A percentile compares a stretch with the other conserved stretches of the same genome.
phyloP scores from a whole-genome alignment of 352 stramenopile species.

The Pythium dissimile region DNA sequence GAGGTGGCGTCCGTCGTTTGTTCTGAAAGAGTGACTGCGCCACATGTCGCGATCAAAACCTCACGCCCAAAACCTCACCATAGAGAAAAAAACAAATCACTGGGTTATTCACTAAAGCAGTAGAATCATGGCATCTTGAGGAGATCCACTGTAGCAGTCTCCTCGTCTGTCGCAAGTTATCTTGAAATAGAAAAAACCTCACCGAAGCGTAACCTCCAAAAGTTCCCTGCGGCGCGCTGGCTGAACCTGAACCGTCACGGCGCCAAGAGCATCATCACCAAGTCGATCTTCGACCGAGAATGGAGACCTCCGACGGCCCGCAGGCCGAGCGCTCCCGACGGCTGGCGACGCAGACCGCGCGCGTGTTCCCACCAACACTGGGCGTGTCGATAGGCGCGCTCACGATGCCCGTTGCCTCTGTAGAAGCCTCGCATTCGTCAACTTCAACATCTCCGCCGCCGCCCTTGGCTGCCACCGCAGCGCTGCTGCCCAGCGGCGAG shows the following conservation, averaged over 20 bases:
- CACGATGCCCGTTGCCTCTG: background rate
- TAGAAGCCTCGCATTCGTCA: background rate
- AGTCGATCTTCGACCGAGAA: background rate
- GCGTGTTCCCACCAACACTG: conserved; percentile 15
- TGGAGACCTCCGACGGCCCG: conserved; percentile 13
- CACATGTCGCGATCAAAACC: background rate
- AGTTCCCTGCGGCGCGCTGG: background rate
- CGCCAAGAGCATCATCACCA: background rate
- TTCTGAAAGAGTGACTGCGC: conserved; percentile 19
- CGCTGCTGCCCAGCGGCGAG: conserved; percentile 2
- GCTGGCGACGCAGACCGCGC: conserved; percentile 13
- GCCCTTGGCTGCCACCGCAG: too few relatives aligned
- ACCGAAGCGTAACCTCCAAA: background rate
- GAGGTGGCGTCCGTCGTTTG: conserved; percentile 18
- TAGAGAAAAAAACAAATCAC: background rate
- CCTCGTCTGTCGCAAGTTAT: too few relatives aligned
- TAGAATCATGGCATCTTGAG: too few relatives aligned
- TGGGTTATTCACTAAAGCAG: too few relatives aligned
- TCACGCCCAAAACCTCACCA: conserved; percentile 4
- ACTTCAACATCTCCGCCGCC: conserved; percentile 12
- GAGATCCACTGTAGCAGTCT: background rate
- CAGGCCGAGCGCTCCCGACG: conserved; percentile 24
- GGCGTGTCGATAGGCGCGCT: background rate
- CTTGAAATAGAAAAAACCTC: conserved; percentile 20
- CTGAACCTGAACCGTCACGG: conserved; percentile 10